phyloP scores from a whole-genome alignment of 371 early-diverging fungal species.

The Circinella umbellata region DNA sequence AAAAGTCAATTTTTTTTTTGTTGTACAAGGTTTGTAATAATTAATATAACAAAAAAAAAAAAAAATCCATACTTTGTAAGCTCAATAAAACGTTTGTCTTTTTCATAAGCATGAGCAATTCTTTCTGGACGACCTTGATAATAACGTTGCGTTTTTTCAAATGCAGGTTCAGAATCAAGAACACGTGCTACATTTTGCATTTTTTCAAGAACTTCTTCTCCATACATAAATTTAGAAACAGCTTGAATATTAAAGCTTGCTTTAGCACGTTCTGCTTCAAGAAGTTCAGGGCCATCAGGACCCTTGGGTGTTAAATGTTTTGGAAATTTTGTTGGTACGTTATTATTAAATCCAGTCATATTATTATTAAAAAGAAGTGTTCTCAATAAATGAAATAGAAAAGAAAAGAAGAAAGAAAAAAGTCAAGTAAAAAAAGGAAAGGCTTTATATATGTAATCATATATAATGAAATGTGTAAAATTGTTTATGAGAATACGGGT shows the following conservation, averaged over 20 bases:
- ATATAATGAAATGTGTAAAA: neutral
- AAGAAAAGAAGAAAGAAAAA: slow-evolving; percentile 5
- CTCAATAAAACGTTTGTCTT: slow-evolving; percentile 58
- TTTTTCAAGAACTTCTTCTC: slow-evolving; percentile 51
- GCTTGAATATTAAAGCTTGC: slow-evolving; percentile 54
- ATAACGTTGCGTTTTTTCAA: slow-evolving; percentile 61
- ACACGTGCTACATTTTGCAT: slow-evolving; percentile 51
- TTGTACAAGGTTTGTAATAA: neutral
- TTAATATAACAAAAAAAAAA: neutral
- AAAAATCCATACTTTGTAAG: slow-evolving; percentile 36
- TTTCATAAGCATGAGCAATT: slow-evolving; percentile 46
- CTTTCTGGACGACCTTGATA: slow-evolving; percentile 55
- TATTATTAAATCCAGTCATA: slow-evolving; percentile 24
- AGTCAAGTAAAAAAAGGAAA: slow-evolving; percentile 5
- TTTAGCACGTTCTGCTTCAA: slow-evolving; percentile 61
- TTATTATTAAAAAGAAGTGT: neutral
- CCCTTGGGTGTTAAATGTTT: slow-evolving; percentile 50
- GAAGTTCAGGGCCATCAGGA: slow-evolving; percentile 57
- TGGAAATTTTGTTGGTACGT: slow-evolving; percentile 53
- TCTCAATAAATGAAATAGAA: too few relatives aligned
- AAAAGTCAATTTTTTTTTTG: neutral
- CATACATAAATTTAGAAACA: slow-evolving; percentile 56
- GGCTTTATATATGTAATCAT: neutral
- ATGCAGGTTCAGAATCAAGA: slow-evolving; percentile 60
- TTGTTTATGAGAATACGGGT: slow-evolving; percentile 7